These are phyloP conservation scores for Barnettozyma californica DNA, from an alignment of 805 yeast species.

Conservation along the genomic window DNA sequence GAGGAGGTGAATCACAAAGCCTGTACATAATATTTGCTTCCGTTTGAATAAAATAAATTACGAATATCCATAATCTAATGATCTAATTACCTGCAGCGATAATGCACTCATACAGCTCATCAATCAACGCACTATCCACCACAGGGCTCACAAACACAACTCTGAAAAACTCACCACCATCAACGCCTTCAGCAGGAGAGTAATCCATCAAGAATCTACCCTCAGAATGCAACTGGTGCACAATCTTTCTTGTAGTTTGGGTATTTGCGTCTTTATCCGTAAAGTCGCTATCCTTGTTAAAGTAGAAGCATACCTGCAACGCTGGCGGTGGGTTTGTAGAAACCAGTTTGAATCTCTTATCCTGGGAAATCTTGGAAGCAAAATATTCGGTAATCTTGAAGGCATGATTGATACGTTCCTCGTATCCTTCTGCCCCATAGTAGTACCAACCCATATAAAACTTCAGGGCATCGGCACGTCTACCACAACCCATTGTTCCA, in stretches of 20 bases:
- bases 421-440: slow-evolving; percentile 67
- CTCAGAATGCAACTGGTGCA: slow-evolving; percentile 48
- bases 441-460: slow-evolving; percentile 77
- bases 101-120: slow-evolving; percentile 38
- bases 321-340: slow-evolving; percentile 64
- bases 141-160: slow-evolving; percentile 77
- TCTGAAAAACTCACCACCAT: slow-evolving; percentile 73
- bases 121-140: slow-evolving; percentile 39
- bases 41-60: background rate
- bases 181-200: slow-evolving; percentile 60
- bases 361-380: slow-evolving; percentile 35
- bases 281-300: slow-evolving; percentile 39
- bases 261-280: slow-evolving; percentile 38
- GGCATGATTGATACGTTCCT: slow-evolving; percentile 66
- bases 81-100: slow-evolving; percentile 12
- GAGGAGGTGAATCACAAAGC: background rate
- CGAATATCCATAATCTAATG: background rate
- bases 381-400: slow-evolving; percentile 60
- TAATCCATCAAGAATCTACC: slow-evolving; percentile 75
- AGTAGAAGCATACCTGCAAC: slow-evolving; percentile 79
- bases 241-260: slow-evolving; percentile 53
- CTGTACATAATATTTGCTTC: background rate
- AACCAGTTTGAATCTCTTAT: slow-evolving; percentile 47
- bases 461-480: slow-evolving; percentile 78
- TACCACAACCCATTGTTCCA: slow-evolving; percentile 90